Evolutionary conservation across 2,329 filamentous ascomycete genomes (phyloP), one percentile per base, ranked within the genome.

Genomic region (Pseudopithomyces chartarum): DNA sequence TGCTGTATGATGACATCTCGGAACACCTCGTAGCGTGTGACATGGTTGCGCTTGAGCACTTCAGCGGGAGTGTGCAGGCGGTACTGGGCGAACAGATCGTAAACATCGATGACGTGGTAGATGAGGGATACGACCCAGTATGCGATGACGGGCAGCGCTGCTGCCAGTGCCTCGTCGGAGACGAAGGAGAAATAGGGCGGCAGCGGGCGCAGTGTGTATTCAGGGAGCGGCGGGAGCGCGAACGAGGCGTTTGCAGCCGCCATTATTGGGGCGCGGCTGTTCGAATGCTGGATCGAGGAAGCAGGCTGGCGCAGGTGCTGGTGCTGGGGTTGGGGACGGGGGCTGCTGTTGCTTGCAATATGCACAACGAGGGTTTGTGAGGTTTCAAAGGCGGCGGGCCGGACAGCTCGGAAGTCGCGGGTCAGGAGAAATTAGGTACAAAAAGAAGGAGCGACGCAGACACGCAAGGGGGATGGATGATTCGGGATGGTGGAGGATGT

Each of bases 1-100:
- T 99, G 95, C 78, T 99, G 94, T 56, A 98, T 73, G 54, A 98
- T 79, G 65, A 98, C 94, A 81, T 98, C 94, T 74, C 91, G 88
- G 61, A 94, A 86, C 3, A 97, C 92, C 69, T 97, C 89, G 79
- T 85, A 91, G 60, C 92, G 87, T 45, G 90, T 86, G 52, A 92
- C 94, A 70, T 91, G 91, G 77, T 97, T 97, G 67, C 93, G 87
- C 76, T 91, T 91, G 34, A 88, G 75, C 61, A 98, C 90, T 77
- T 98, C 94, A 51, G 92, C 92, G 13, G 95, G 95, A 0, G 95
- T 98, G 79, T 99, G 95, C 40, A 99, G 83, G 61, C 95, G 90
- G 79, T 98, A 97, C 69, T 96, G 87, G 17, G 93, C 89, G 75
- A 94, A 96, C 36, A 94, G 80, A 75, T 97, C 91, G 78, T 88